These are phyloP conservation scores for Physcomitrium patens DNA, from an alignment of 225 moss, liverwort and hornwort species.

Conservation along the genomic window DNA sequence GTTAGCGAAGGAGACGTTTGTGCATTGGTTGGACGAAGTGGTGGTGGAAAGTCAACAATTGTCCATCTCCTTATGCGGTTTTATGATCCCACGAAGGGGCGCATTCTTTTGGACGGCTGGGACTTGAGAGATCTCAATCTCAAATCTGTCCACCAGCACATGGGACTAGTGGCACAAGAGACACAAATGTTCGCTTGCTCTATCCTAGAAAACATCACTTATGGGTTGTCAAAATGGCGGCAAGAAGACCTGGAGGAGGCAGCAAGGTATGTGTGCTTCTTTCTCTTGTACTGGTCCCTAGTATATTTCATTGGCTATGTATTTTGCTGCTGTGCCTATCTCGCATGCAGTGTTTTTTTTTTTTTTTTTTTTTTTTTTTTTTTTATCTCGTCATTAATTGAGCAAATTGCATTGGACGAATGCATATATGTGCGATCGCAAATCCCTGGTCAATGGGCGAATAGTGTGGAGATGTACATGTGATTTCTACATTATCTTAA, in stretches of 20 bases:
- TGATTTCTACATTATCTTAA: neutral
- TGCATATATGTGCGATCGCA: neutral
- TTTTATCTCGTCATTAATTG: neutral
- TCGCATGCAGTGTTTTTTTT: neutral
- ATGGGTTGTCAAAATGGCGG: constrained; percentile 69
- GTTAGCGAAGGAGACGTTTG: constrained; percentile 87
- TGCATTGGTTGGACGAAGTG: constrained; percentile 95
- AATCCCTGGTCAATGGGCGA: neutral
- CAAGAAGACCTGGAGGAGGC: constrained; percentile 83
- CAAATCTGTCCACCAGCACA: constrained; percentile 95
- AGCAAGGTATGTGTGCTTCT: constrained; percentile 48
- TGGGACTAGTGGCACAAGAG: constrained; percentile 98
- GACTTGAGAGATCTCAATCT: constrained; percentile 84
- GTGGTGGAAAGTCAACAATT: constrained; percentile 97
- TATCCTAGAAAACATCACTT: constrained; percentile 96
- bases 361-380: neutral
- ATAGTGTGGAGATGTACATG: neutral
- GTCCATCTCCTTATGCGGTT: constrained; percentile 98
- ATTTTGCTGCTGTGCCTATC: neutral
- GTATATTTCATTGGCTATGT: neutral
- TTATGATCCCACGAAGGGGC: constrained; percentile 85
- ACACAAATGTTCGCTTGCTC: constrained; percentile 99
- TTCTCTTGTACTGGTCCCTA: neutral
- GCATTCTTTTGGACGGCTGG: constrained; percentile 86
- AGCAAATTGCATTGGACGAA: neutral